Evolutionary conservation across 2,329 filamentous ascomycete genomes (phyloP).

Genomic region (Setomelanomma holmii): DNA sequence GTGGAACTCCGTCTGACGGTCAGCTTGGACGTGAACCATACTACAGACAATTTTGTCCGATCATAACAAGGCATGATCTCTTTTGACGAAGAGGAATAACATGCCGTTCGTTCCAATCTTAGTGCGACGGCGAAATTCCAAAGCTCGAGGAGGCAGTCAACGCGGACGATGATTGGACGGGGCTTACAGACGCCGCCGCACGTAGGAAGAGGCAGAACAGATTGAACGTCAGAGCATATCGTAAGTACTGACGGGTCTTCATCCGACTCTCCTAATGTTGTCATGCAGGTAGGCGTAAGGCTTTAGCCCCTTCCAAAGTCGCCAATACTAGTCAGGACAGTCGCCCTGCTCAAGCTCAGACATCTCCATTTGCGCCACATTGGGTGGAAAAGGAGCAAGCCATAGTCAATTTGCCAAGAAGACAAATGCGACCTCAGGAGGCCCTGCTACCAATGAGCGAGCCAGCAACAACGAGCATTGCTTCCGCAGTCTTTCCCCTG

Average conservation of each 20-base stretch:
- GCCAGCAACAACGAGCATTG: neutral
- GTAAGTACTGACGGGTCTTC: slow-evolving; percentile 1
- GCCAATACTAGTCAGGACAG: neutral
- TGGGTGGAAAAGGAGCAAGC: neutral
- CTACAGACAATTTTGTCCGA: neutral
- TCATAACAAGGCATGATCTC: neutral
- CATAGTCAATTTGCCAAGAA: neutral
- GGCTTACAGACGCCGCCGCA: slow-evolving; percentile 2
- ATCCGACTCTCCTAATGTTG: neutral
- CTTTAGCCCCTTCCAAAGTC: neutral
- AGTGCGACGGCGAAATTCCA: neutral
- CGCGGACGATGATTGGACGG: slow-evolving; percentile 13
- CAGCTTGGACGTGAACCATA: neutral
- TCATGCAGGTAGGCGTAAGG: neutral
- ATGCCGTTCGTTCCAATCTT: too few species aligned
- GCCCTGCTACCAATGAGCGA: neutral
- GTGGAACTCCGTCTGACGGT: neutral
- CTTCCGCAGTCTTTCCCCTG: slow-evolving; percentile 8
- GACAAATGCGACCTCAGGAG: neutral
- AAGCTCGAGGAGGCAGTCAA: neutral
- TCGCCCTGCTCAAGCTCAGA: neutral
- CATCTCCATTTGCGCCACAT: neutral
- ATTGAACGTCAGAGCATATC: slow-evolving; percentile 12
- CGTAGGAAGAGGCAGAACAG: slow-evolving; percentile 11
- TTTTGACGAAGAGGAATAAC: neutral